Percentiles rank a stretch among this genome's conserved stretches.
Conservation (phyloP, 2,329 filamentous ascomycete genomes). For the Orbilia blumenaviensis region DNA sequence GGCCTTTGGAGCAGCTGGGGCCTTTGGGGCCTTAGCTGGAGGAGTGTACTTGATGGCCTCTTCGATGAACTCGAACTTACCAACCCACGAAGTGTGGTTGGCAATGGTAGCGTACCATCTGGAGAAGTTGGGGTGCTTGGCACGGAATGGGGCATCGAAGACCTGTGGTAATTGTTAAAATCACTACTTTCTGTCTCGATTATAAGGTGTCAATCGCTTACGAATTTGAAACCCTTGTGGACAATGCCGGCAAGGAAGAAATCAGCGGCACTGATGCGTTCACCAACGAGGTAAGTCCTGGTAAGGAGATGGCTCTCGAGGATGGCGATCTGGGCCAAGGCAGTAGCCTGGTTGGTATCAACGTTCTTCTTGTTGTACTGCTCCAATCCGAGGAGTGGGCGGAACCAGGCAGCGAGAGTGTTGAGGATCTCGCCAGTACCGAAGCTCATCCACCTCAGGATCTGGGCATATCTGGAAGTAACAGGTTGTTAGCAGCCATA, state of each 20-base stretch:
- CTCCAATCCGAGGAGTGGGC: conserved; percentile 80
- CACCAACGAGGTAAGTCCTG: conserved; percentile 97
- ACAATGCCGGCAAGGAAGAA: conserved; percentile 82
- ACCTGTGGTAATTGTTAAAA: conserved; percentile 61
- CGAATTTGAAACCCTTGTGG: conserved; percentile 87
- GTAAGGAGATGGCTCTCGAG: conserved; percentile 87
- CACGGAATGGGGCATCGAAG: conserved; percentile 89
- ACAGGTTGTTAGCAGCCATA: conserved; percentile 56
- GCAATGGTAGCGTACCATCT: conserved; percentile 95
- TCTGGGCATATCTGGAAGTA: conserved; percentile 80
- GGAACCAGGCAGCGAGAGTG: conserved; percentile 80
- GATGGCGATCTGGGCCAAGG: conserved; percentile 74
- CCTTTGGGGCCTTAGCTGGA: conserved; percentile 67
- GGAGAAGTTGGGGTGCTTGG: conserved; percentile 81
- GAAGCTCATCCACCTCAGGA: conserved; percentile 98
- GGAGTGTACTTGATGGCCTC: conserved; percentile 76
- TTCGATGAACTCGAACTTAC: conserved; percentile 80
- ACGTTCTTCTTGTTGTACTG: conserved; percentile 98
- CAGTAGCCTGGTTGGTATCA: conserved; percentile 77
- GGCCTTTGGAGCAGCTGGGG: conserved; percentile 64
- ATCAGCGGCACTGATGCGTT: conserved; percentile 96
- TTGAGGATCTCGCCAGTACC: conserved; percentile 87
- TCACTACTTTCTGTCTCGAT: not conserved
- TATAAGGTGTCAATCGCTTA: conserved; percentile 42
- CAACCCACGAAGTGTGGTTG: conserved; percentile 88